Conservation (phyloP, 177 flowering plant genomes). For the Vitis hybrid region DNA sequence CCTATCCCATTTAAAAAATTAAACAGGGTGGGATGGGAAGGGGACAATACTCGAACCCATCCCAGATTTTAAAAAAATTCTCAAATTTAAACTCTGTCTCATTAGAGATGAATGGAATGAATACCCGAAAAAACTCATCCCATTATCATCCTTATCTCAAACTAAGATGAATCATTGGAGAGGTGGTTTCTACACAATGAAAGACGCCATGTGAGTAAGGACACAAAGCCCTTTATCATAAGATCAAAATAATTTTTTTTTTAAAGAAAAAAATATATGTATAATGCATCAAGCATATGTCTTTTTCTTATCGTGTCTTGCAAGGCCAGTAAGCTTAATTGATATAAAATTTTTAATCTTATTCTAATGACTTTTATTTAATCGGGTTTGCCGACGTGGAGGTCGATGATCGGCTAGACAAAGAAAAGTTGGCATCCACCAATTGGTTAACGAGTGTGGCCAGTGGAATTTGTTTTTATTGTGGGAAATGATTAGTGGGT, state of each 20-base stretch:
- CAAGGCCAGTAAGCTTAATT: conserved; percentile 12
- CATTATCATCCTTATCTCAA: no score
- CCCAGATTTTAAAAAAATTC: rapidly evolving
- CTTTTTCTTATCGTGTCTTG: conserved; percentile 18
- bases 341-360: neutral
- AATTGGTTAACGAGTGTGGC: conserved; percentile 18
- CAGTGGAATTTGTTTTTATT: conserved; percentile 28
- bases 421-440: conserved; percentile 22
- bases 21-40: rapidly evolving
- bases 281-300: neutral
- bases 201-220: neutral
- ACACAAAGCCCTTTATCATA: no score
- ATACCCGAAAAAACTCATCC: rapidly evolving
- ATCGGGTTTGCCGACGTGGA: conserved; percentile 13
- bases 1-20: rapidly evolving
- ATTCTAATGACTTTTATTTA: neutral
- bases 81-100: rapidly evolving
- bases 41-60: rapidly evolving
- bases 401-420: conserved; percentile 10
- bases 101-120: no score
- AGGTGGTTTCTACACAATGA: no score
- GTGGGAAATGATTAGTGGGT: conserved; percentile 43
- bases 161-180: no score
- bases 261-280: neutral
- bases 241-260: neutral